Conservation (phyloP, 1,284 basidiomycete genomes). For the Rhodotorula mucilaginosa region DNA sequence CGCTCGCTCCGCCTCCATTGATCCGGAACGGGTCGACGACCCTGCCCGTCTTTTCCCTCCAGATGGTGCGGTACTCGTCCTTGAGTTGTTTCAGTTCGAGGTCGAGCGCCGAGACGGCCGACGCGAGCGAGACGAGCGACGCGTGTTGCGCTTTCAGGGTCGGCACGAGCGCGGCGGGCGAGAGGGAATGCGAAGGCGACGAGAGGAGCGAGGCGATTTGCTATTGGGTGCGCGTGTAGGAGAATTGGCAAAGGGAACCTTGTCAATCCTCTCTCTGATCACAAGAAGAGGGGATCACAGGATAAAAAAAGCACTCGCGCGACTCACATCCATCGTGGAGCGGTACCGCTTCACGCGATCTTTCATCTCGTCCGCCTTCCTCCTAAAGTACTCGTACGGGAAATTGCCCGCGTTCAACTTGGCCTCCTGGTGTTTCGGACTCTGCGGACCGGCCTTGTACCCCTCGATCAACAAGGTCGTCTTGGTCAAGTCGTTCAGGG, state of each 20-base stretch:
- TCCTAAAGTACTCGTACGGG: conserved; percentile 76
- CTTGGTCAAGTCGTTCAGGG: conserved; percentile 56
- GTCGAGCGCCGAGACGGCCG: conserved; percentile 38
- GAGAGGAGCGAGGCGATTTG: conserved; percentile 25
- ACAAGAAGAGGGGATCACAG: too few species aligned
- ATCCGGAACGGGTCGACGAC: conserved; percentile 39
- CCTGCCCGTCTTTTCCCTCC: conserved; percentile 41
- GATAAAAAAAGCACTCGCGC: neutral
- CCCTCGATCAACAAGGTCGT: conserved; percentile 66
- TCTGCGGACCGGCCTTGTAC: conserved; percentile 54
- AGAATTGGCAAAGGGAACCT: too few species aligned
- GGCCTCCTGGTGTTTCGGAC: conserved; percentile 65
- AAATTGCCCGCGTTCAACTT: conserved; percentile 70
- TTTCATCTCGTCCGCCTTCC: conserved; percentile 67
- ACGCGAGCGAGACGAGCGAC: conserved; percentile 42
- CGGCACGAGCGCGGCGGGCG: conserved; percentile 33
- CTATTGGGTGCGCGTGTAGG: neutral
- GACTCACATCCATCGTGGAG: conserved; percentile 67
- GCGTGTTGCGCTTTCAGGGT: conserved; percentile 43
- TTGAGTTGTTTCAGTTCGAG: conserved; percentile 38
- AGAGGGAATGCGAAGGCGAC: conserved; percentile 11
- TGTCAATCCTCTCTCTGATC: too few species aligned
- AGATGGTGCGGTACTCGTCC: conserved; percentile 43
- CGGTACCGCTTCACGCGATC: conserved; percentile 72
- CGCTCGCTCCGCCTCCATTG: neutral